Base-by-base conservation (phyloP, 352 stramenopile species). In the Lagenidium giganteum region DNA sequence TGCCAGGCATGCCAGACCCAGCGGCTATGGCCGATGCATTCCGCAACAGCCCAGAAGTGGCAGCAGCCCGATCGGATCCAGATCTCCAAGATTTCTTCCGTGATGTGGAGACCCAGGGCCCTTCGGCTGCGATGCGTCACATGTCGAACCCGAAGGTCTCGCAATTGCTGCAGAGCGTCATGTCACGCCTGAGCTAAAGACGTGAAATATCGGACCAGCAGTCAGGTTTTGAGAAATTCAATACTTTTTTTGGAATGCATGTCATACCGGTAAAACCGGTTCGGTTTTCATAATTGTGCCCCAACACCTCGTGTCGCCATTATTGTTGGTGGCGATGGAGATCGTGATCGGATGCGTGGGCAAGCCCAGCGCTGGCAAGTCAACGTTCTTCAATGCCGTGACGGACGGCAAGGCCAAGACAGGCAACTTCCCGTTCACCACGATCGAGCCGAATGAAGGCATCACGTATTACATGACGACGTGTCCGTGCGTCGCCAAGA, bases 351-450 rank as follows among this genome's bases (percentile, higher is more conserved):
- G 83, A n/a, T 95, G 83, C 43, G 83, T 95, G 38, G 83, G 83
- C 30, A 95, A 95, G 64, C 83, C 83, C 13, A 93, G 81, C 46
- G 81, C 80, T 1, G 83, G 83, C 62, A 95, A 95, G 57, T 92
- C 78, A 50, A 95, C 83, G 56, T 93, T 95, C 60, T 95, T 95
- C 51, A 95, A 95, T 47, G 83, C 83, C 25, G 83, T 95, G 52
- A 95, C 83, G 23, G 83, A 93, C 51, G 83, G 83, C 49, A 88
- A 87, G 35, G 83, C 83, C 22, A 95, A 95, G 54, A 64, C 80
- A 3, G 83, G 83, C 42, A 95, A 93, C 54, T 95, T 92, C 49
- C 83, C 83, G 16, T 95, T 95, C 54, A 95, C 83, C 50, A 95
- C 83, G 21, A 95, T 95, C 55, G 83, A 92, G 51, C 83, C 83